These are phyloP conservation scores for Ormosia semicastrata DNA, from an alignment of 306 rosid genomes.

Conservation along the genomic window DNA sequence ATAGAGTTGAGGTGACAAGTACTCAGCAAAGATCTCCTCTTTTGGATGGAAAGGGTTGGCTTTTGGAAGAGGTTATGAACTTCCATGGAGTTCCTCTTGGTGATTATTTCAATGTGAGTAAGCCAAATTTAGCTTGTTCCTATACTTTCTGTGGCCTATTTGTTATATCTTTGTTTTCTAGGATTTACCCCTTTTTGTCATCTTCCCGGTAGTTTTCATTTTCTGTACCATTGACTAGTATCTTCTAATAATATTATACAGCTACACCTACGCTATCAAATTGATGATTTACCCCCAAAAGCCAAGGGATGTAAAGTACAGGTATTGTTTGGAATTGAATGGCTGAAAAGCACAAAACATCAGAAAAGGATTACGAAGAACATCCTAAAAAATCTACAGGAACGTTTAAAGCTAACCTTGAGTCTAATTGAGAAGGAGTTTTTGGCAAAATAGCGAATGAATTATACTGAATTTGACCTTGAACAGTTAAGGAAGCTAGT, in stretches of 20 bases:
- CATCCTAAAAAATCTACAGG: slow-evolving; percentile 61
- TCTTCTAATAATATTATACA: slow-evolving; percentile 48
- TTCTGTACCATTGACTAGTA: slow-evolving; percentile 15
- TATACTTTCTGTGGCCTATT: not conserved
- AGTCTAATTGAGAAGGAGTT: slow-evolving; percentile 70
- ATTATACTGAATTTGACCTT: slow-evolving; percentile 28
- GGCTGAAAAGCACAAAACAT: slow-evolving; percentile 84
- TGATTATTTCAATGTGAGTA: slow-evolving; percentile 77
- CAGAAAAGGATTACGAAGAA: slow-evolving; percentile 78
- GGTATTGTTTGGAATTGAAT: slow-evolving; percentile 78
- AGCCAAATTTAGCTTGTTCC: slow-evolving; percentile 20
- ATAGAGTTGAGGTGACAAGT: slow-evolving; percentile 83
- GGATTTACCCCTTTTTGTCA: not conserved
- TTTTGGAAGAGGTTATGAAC: slow-evolving; percentile 83
- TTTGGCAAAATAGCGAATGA: slow-evolving; percentile 33
- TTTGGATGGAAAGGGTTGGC: slow-evolving; percentile 68
- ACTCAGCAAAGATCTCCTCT: slow-evolving; percentile 60
- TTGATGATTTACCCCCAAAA: slow-evolving; percentile 59
- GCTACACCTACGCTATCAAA: slow-evolving; percentile 80
- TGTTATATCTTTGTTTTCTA: not conserved
- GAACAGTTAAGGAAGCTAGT: slow-evolving; percentile 19
- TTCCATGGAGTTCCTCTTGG: slow-evolving; percentile 88
- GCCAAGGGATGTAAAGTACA: slow-evolving; percentile 55
- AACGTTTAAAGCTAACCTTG: slow-evolving; percentile 48
- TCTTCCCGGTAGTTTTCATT: not conserved